Conservation (phyloP, 331 rosid species). For the Ulmus americana region DNA sequence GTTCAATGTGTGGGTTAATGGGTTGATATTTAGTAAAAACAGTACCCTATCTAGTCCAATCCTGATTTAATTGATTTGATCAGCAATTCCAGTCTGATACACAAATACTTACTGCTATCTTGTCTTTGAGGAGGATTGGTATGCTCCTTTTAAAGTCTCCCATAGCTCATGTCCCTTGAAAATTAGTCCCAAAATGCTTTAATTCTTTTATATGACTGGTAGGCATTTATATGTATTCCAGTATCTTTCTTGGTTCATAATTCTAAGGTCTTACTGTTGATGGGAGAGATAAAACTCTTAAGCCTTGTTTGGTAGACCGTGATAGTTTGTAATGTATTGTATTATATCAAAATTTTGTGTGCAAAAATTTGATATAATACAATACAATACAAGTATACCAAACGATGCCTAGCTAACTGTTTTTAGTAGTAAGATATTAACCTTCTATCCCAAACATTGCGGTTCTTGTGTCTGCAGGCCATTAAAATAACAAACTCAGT, state of each 20-base stretch:
- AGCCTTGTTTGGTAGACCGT: too few relatives aligned
- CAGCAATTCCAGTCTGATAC: not conserved
- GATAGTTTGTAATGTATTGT: too few relatives aligned
- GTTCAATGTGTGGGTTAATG: too few relatives aligned
- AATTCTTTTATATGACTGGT: not conserved
- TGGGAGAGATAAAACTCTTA: not conserved
- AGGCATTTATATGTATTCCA: slow-evolving; percentile 6
- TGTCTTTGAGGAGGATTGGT: not conserved
- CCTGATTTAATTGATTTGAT: not conserved
- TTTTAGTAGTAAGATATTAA: not conserved
- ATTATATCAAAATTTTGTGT: too few relatives aligned
- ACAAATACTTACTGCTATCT: not conserved
- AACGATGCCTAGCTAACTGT: not conserved
- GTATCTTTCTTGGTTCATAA: not conserved
- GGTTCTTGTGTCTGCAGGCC: slow-evolving; percentile 35
- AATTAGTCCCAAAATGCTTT: not conserved
- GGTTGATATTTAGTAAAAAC: not conserved
- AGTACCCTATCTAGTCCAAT: not conserved
- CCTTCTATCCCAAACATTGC: not conserved
- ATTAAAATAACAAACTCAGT: slow-evolving; percentile 58
- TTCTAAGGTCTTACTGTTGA: not conserved
- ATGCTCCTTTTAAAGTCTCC: not conserved
- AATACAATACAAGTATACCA: too few relatives aligned
- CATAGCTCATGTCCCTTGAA: not conserved
- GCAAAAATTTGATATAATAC: too few relatives aligned